phyloP scores from a whole-genome alignment of 257 asterid genomes.

The Lycium ferocissimum region DNA sequence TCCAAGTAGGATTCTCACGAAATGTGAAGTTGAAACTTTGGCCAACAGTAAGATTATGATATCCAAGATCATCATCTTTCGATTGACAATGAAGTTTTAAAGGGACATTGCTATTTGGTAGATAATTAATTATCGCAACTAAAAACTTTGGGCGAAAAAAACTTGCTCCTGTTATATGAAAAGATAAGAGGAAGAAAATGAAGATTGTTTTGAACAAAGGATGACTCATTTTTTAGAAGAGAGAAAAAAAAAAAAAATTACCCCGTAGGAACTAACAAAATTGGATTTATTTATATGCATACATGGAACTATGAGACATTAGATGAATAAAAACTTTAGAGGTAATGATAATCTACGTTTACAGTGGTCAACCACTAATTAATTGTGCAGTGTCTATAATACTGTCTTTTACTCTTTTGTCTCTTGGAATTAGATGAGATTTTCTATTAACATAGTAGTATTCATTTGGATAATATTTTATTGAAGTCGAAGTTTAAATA shows the following conservation, averaged over 20 bases:
- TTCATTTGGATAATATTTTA: not conserved
- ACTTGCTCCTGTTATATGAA: not conserved
- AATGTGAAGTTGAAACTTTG: not conserved
- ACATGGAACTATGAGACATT: not conserved
- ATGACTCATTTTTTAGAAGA: not conserved
- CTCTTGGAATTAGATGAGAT: not conserved
- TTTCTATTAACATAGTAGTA: not conserved
- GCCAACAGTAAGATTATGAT: not conserved
- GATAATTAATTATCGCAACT: not conserved
- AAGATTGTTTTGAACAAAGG: not conserved
- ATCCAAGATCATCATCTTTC: not conserved
- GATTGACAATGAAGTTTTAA: conserved; percentile 20
- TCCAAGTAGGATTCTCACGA: not conserved
- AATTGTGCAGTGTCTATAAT: not conserved
- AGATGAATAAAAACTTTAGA: not conserved
- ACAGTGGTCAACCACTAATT: not conserved
- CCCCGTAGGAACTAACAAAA: not conserved
- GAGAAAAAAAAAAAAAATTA: not conserved
- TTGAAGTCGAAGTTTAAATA: no score
- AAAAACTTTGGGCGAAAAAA: not conserved
- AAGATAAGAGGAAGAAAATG: not conserved
- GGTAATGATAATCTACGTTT: not conserved
- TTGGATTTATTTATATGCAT: not conserved
- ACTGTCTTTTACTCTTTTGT: not conserved
- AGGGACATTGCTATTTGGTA: not conserved